phyloP scores from a whole-genome alignment of 2,329 filamentous ascomycete species.

The Cephalotrichum gorgonifer region DNA sequence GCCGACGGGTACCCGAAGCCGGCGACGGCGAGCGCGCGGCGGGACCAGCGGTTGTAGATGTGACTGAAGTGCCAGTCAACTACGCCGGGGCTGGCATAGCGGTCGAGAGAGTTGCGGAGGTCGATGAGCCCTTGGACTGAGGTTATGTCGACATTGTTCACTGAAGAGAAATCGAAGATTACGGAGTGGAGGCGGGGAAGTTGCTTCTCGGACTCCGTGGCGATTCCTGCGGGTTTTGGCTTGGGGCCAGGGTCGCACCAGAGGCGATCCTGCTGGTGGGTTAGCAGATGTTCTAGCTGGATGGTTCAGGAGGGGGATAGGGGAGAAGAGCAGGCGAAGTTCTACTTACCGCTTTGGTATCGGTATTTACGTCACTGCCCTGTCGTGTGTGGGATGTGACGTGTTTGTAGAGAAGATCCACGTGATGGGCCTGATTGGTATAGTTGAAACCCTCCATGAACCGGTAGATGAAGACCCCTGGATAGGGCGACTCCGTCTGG shows the following conservation, averaged over 20 bases:
- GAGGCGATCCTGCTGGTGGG: background rate
- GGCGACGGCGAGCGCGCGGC: constrained; percentile 41
- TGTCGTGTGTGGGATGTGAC: constrained; percentile 28
- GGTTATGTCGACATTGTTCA: constrained; percentile 46
- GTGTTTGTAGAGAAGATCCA: constrained; percentile 28
- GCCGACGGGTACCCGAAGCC: constrained; percentile 36
- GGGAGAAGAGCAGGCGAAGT: constrained; percentile 4
- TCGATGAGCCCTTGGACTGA: constrained; percentile 43
- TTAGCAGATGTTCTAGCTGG: background rate
- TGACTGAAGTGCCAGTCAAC: constrained; percentile 42
- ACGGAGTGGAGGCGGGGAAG: constrained; percentile 23
- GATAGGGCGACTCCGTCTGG: constrained; percentile 29
- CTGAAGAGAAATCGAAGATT: constrained; percentile 43
- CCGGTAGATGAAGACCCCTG: constrained; percentile 41
- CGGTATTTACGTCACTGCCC: constrained; percentile 24
- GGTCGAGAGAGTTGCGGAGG: constrained; percentile 40
- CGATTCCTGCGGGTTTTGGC: background rate
- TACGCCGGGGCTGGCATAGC: constrained; percentile 32
- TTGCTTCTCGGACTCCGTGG: background rate
- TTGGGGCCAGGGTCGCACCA: constrained; percentile 2
- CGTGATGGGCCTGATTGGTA: constrained; percentile 36
- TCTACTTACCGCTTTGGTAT: constrained; percentile 17
- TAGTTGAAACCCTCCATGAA: constrained; percentile 43
- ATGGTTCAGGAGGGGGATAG: background rate
- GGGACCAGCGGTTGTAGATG: constrained; percentile 44